Conservation (phyloP, 306 rosid species). For the Pyrus bretschneideri region DNA sequence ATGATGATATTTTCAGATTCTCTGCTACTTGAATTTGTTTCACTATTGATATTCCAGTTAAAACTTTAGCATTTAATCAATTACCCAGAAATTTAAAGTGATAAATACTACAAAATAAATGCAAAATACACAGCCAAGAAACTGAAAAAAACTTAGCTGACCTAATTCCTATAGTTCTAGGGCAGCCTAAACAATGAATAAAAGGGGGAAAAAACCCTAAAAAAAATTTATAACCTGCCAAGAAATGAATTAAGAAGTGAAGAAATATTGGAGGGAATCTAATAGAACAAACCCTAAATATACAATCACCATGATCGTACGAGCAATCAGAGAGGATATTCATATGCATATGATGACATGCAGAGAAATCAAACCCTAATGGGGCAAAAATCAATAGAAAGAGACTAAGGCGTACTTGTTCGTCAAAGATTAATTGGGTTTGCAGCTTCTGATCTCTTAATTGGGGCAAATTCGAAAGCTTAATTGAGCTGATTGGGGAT, state of each 20-base stretch:
- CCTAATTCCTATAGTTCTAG: not conserved
- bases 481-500: not conserved
- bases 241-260: not conserved
- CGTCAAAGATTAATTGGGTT: not conserved
- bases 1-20: not conserved
- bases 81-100: not conserved
- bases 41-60: not conserved
- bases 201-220: not conserved
- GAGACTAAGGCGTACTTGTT: conserved; percentile 3
- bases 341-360: not conserved
- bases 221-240: not conserved
- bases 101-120: not conserved
- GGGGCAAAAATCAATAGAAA: not conserved
- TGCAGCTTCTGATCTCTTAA: not conserved
- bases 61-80: not conserved
- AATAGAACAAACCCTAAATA: not conserved
- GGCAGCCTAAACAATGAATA: not conserved
- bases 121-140: not conserved
- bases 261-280: not conserved
- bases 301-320: not conserved
- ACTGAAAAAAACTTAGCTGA: not conserved
- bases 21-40: not conserved
- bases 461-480: not conserved
- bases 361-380: not conserved
- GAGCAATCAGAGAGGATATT: not conserved